Base-by-base conservation (phyloP, 108 stramenopile genomes). In the Skeletonema potamos region DNA sequence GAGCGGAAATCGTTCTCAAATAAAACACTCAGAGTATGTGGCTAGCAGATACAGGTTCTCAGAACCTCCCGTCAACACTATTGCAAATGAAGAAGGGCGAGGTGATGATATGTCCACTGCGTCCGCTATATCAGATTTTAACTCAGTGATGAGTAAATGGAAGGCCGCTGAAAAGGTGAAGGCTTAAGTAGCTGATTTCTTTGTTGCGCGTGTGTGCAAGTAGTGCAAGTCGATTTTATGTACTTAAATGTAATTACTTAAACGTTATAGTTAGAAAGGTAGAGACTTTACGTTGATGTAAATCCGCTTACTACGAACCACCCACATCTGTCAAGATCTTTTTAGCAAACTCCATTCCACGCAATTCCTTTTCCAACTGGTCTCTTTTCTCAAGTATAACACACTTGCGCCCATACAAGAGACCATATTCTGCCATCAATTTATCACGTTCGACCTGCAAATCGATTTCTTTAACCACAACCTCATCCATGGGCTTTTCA, bases 401-500 rank as follows among this genome's bases (percentile, higher is more conserved):
- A 36, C 58, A 29, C 29, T 36, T 33, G 8, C 22, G 22, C 6
- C 58, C 58, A 36, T 59, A 59, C 4, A 59, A 36, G 6, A 7
- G 18, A 18, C 58, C 58, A 36, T 59, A 59, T 28, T 59, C 58
- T 27, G 58, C 58, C 58, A 59, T 59, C 34, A 59, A 36, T 7
- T 11, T 18, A 36, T 59, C 58, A 17, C 58, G 58, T 8, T 59
- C 46, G 6, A 3, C 58, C 58, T 36, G 58, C 6, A 33, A 7
- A 17, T 59, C 34, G 18, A 59, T 32, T 12, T 29, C 58, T 33
- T 28, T 36, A 17, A 59, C 34, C 17, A 59, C 18, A 17, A 59
- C 15, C 36, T 59, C 58, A n/a, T 59, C 58, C 58, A 59, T 59
- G 58, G 58, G 58, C 58, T 59, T 59, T 59, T 59, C 58, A 18